Evolutionary conservation across 1,284 basidiomycete species (phyloP).

Genomic region (Moniliella sp.): DNA sequence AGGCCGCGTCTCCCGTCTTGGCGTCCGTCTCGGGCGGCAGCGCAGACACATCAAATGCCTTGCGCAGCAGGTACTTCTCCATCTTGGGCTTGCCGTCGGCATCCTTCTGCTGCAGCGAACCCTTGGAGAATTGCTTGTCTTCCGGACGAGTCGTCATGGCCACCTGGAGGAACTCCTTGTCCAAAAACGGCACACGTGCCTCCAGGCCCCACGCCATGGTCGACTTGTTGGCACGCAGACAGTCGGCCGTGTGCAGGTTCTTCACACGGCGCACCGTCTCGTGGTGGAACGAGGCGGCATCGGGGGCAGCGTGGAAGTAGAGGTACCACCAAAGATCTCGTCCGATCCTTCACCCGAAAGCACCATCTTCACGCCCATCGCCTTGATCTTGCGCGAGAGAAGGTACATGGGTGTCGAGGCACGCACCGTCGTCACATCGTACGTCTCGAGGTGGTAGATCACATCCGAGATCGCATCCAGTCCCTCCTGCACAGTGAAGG

Average conservation of each 20-base stretch:
- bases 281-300: conserved; percentile 71
- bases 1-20: background rate
- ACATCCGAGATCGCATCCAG: conserved; percentile 92
- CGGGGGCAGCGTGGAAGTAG: conserved; percentile 96
- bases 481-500: conserved; percentile 94
- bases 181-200: conserved; percentile 93
- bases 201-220: conserved; percentile 99
- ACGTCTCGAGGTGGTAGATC: conserved; percentile 95
- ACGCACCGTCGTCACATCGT: conserved; percentile 93
- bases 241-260: conserved; percentile 92
- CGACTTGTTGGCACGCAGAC: conserved; percentile 93
- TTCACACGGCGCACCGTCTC: conserved; percentile 87
- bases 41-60: conserved; percentile 62
- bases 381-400: conserved; percentile 95
- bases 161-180: conserved; percentile 83
- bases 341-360: conserved; percentile 91
- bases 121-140: conserved; percentile 78
- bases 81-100: conserved; percentile 25
- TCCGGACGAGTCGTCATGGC: conserved; percentile 74
- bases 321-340: conserved; percentile 96
- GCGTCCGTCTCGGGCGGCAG: background rate
- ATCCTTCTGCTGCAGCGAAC: conserved; percentile 52
- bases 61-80: conserved; percentile 70
- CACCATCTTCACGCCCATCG: conserved; percentile 99
- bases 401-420: conserved; percentile 96